Evolutionary conservation across 2,329 filamentous ascomycete species (phyloP).

Genomic region (Colletotrichum falcatum): DNA sequence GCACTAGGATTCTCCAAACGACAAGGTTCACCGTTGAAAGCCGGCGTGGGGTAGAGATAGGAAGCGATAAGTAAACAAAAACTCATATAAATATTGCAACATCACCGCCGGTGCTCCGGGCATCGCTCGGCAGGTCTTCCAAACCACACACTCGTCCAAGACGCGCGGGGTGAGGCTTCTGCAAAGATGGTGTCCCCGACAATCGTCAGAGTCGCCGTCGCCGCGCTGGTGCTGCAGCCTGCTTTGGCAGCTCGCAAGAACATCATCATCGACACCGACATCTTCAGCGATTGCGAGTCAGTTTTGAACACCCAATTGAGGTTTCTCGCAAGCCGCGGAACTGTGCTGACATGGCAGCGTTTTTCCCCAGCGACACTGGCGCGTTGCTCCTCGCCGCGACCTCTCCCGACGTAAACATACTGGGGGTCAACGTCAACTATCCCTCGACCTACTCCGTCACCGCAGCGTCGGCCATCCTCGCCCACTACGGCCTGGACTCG

Average conservation of each 20-base stretch:
- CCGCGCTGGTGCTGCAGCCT: neutral
- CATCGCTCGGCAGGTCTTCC: too few relatives aligned
- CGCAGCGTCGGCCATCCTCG: slow-evolving; percentile 55
- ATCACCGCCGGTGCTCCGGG: too few relatives aligned
- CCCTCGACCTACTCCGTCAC: slow-evolving; percentile 56
- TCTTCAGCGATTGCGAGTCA: slow-evolving; percentile 61
- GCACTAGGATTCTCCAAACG: neutral
- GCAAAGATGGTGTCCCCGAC: slow-evolving; percentile 3
- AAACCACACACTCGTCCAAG: neutral
- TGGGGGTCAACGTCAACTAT: slow-evolving; percentile 57
- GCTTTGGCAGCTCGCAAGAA: slow-evolving; percentile 47
- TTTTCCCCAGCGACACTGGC: slow-evolving; percentile 52
- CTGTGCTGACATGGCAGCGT: neutral
- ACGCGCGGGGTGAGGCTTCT: neutral
- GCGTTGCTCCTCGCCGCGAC: slow-evolving; percentile 57
- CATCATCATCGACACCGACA: slow-evolving; percentile 60
- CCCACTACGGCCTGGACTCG: slow-evolving; percentile 53
- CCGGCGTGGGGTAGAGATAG: neutral
- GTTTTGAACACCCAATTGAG: slow-evolving; percentile 35
- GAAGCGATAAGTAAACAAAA: neutral
- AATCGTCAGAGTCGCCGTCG: neutral
- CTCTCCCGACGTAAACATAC: slow-evolving; percentile 51
- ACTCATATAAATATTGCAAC: neutral
- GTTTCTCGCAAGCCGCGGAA: neutral
- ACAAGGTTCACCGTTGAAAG: slow-evolving; percentile 2